A percentile compares a stretch with the other conserved stretches of the same genome.
phyloP scores from a whole-genome alignment of 2,329 filamentous ascomycete genomes.

The Neofusicoccum laricinum region DNA sequence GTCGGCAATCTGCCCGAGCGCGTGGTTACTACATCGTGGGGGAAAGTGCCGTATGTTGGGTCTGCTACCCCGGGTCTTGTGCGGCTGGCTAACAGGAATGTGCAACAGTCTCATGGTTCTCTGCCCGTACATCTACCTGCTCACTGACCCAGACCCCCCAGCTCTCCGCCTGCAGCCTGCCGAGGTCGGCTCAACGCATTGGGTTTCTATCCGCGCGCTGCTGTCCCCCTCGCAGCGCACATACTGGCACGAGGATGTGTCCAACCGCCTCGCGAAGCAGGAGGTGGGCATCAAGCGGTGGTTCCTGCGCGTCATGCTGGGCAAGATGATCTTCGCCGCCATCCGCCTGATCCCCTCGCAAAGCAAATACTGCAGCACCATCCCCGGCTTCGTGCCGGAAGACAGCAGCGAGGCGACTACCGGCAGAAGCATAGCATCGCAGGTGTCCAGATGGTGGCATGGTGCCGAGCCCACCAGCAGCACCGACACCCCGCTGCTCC shows the following conservation, averaged over 20 bases:
- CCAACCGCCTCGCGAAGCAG: constrained; percentile 57
- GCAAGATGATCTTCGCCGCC: constrained; percentile 66
- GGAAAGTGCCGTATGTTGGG: constrained; percentile 57
- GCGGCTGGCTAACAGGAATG: constrained; percentile 5
- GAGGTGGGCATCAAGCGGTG: constrained; percentile 54
- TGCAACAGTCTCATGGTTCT: constrained; percentile 61
- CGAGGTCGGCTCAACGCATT: constrained; percentile 67
- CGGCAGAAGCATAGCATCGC: neutral
- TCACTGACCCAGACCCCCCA: constrained; percentile 56
- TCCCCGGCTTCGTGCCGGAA: constrained; percentile 47
- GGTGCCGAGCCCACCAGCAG: constrained; percentile 32
- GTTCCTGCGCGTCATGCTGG: constrained; percentile 56
- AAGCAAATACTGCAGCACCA: constrained; percentile 56
- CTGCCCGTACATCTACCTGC: constrained; percentile 65
- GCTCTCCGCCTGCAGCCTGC: constrained; percentile 62
- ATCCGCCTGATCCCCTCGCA: constrained; percentile 61
- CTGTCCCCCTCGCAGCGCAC: constrained; percentile 60
- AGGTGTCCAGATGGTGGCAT: constrained; percentile 17
- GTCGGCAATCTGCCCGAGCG: constrained; percentile 65
- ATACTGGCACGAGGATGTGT: constrained; percentile 62
- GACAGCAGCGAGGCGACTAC: constrained; percentile 18
- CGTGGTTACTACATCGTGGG: constrained; percentile 65
- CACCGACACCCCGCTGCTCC: constrained; percentile 50
- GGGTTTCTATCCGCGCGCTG: constrained; percentile 63
- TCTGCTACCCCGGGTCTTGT: neutral